These are phyloP conservation scores for Setaria viridis DNA, from an alignment of 202 grass and related monocot genomes.

Conservation along the genomic window DNA sequence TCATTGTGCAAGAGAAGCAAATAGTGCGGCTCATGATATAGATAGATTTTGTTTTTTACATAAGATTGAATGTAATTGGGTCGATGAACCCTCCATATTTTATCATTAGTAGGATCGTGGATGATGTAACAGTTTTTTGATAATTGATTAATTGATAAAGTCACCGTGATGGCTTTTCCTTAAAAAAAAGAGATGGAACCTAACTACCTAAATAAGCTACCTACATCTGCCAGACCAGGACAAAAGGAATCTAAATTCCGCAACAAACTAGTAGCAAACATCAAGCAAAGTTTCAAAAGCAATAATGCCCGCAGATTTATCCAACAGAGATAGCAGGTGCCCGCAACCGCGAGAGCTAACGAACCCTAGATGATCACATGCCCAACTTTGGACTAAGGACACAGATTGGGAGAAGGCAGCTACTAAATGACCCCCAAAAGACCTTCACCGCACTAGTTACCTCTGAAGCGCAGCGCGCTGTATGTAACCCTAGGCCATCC, in stretches of 20 bases:
- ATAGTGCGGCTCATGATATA: too few relatives aligned
- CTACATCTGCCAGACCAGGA: not conserved
- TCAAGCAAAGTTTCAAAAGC: not conserved
- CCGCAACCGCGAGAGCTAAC: not conserved
- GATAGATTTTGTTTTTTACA: too few relatives aligned
- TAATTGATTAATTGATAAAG: too few relatives aligned
- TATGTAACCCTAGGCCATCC: not conserved
- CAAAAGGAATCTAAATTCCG: not conserved
- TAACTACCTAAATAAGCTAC: not conserved
- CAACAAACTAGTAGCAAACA: not conserved
- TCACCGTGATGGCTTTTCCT: too few relatives aligned
- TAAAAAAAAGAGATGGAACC: not conserved
- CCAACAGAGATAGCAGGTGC: not conserved
- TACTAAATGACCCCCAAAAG: not conserved
- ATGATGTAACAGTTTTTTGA: too few relatives aligned
- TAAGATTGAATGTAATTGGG: too few relatives aligned
- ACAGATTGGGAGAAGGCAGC: not conserved
- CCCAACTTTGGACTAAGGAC: not conserved
- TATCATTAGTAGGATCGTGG: too few relatives aligned
- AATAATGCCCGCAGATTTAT: not conserved
- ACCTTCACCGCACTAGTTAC: not conserved
- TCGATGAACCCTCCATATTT: too few relatives aligned
- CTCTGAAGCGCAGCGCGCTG: not conserved
- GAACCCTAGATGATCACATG: not conserved
- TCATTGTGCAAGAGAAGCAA: too few relatives aligned